Evolutionary conservation across 768 basidiomycete species (phyloP), one percentile per base, ranked within the genome.

Genomic region (Lentinula raphanica): DNA sequence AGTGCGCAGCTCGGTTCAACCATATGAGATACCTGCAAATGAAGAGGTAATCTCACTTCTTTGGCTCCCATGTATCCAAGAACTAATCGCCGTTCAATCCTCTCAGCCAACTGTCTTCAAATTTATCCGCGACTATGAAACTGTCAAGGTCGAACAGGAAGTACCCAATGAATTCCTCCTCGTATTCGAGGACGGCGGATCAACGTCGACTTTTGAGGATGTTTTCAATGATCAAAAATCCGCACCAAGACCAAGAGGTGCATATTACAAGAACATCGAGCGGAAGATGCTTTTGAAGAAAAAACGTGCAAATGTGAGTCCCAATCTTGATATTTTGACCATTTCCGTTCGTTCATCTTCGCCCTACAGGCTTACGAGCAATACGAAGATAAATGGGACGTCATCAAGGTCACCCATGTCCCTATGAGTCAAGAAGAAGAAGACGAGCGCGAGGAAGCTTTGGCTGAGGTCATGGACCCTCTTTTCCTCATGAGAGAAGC

Each of bases 281-380:
- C 83, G 91, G 46, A 93, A 92, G 72, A 92, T 92, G 86, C 77
- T 83, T 23, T 75, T 94, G 40, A 92, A 92, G 72, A 92, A 92
- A 76, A 91, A 86, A 69, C 83, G 92, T 7, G 82, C 81, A 17
- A 89, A 90, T 68, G 91, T 92, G 61, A 69, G 82, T 76, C 17
- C 44, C 21, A 36, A 49, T 48, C 23, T 56, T 35, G n/a, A 12
- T 48, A 59, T 44, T 25, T 35, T 29, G 44, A 29, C 11, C n/a
- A n/a, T 40, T 36, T 23, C 19, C 19, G 12, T 36, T 56, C 11
- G 58, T 46, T 19, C 51, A 40, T 36, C 21, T 2, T 0, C 6
- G 7, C 23, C 8, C 23, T 21, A 27, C 66, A 91, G 88, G 77
- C 74, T 29, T 83, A 85, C 67, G 89, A 92, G 59, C 75, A 84